These are phyloP conservation scores for Aspergillus luchuensis DNA, from an alignment of 2,329 filamentous ascomycete genomes.

Conservation along the genomic window DNA sequence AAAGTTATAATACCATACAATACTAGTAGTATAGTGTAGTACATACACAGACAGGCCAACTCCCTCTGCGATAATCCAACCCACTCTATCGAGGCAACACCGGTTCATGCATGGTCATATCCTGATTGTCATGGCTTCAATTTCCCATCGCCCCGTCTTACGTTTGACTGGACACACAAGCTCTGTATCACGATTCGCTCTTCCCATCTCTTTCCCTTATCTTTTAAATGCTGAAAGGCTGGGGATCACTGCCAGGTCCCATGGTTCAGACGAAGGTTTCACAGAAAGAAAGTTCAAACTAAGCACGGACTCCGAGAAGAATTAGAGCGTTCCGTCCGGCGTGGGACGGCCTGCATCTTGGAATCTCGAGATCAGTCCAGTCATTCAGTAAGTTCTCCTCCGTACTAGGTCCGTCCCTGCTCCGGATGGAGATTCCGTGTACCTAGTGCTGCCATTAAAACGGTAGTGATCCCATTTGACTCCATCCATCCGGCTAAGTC, in stretches of 20 bases:
- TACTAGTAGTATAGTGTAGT: not conserved
- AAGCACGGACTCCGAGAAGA: not conserved
- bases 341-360: not conserved
- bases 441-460: not conserved
- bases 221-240: not conserved
- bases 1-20: not conserved
- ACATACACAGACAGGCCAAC: no score
- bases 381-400: not conserved
- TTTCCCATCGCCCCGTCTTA: not conserved
- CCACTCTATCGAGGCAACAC: constrained; percentile 19
- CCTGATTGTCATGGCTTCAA: not conserved
- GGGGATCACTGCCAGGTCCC: not conserved
- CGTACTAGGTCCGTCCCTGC: not conserved
- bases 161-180: not conserved
- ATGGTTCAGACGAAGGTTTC: not conserved
- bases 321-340: not conserved
- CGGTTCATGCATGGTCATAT: constrained; percentile 23
- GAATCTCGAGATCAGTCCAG: not conserved
- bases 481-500: not conserved
- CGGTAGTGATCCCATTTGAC: not conserved
- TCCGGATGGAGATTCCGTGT: not conserved
- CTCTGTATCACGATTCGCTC: not conserved
- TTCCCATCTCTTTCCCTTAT: not conserved
- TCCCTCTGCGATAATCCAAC: not conserved
- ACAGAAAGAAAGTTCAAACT: not conserved